Conservation (phyloP, 2,329 filamentous ascomycete species). For the Fusarium siculi region DNA sequence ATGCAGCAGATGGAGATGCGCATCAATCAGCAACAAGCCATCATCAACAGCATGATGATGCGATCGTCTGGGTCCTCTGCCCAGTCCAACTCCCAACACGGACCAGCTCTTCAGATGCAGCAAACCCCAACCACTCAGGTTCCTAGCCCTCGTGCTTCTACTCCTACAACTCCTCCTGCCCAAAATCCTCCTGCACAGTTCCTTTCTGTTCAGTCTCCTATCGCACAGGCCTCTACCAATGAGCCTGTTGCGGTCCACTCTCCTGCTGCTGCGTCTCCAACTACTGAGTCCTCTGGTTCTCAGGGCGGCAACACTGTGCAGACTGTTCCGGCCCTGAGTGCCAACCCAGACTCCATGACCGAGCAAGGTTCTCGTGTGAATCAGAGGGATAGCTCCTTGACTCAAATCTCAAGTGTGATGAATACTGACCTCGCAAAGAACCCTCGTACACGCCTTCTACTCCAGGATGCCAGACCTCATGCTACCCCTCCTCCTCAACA, state of each 20-base stretch:
- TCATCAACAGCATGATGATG: neutral
- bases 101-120: neutral
- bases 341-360: neutral
- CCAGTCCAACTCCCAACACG: neutral
- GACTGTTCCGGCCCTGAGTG: neutral
- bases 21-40: neutral
- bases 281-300: neutral
- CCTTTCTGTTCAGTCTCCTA: neutral
- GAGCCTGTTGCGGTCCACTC: neutral
- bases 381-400: neutral
- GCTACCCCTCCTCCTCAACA: neutral
- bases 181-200: neutral
- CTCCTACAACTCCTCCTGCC: neutral
- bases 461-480: neutral
- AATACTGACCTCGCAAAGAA: neutral
- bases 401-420: neutral
- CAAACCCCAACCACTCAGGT: neutral
- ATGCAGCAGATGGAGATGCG: neutral
- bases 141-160: neutral
- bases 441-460: neutral
- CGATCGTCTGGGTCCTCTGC: neutral
- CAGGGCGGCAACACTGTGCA: neutral
- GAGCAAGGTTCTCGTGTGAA: neutral
- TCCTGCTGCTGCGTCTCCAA: neutral
- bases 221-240: neutral